Evolutionary conservation across 2,329 filamentous ascomycete species (phyloP).

Genomic region (Fusarium austroafricanum): DNA sequence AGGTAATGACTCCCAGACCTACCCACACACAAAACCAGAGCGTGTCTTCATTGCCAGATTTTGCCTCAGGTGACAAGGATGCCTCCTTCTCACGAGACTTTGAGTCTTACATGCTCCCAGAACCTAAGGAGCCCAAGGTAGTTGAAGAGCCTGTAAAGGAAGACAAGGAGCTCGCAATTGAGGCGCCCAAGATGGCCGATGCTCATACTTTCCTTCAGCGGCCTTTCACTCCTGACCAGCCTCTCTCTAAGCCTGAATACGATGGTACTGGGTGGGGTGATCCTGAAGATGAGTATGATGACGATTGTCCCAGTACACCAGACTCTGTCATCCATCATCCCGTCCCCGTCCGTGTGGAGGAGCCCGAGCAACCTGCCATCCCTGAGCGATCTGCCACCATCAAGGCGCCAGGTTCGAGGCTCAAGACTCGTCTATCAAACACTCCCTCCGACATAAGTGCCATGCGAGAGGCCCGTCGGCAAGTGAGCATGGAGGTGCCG

Average conservation of each 20-base stretch:
- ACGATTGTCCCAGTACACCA: conserved; percentile 76
- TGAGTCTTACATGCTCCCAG: conserved; percentile 61
- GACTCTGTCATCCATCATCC: conserved; percentile 91
- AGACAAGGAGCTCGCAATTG: conserved; percentile 39
- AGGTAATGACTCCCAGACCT: conserved; percentile 63
- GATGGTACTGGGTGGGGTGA: conserved; percentile 72
- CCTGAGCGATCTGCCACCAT: conserved; percentile 89
- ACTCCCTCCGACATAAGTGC: conserved; percentile 85
- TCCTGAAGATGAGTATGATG: conserved; percentile 62
- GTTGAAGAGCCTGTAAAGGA: conserved; percentile 44
- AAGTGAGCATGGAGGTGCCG: conserved; percentile 81
- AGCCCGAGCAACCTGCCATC: conserved; percentile 66
- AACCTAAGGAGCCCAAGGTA: conserved; percentile 50
- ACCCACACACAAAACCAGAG: conserved; percentile 38
- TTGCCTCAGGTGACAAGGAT: conserved; percentile 50
- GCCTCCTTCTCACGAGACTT: conserved; percentile 57
- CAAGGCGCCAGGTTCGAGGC: conserved; percentile 84
- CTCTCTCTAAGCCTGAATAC: conserved; percentile 70
- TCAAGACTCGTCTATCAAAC: conserved; percentile 89
- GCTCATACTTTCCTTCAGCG: conserved; percentile 54
- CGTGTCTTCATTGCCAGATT: conserved; percentile 53
- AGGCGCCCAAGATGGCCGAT: conserved; percentile 51
- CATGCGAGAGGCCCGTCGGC: conserved; percentile 87
- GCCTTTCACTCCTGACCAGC: conserved; percentile 62
- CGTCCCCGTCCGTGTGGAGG: conserved; percentile 57